phyloP scores from a whole-genome alignment of 2,329 filamentous ascomycete species.

The Talaromyces sp. region DNA sequence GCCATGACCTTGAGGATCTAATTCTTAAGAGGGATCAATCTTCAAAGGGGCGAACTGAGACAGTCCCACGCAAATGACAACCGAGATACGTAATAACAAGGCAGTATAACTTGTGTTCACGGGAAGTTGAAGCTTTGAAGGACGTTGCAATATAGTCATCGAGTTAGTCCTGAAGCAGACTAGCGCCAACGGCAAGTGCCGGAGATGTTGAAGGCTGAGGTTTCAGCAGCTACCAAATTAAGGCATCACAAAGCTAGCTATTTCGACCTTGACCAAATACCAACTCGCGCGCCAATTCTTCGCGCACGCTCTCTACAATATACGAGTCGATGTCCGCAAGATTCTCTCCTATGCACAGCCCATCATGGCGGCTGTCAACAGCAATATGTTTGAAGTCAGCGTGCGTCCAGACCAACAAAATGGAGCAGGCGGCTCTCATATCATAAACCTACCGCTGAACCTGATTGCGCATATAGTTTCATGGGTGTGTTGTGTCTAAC shows the following conservation, averaged over 20 bases:
- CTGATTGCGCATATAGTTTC: slow-evolving; percentile 56
- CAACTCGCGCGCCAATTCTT: background rate
- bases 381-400: slow-evolving; percentile 41
- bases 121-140: too few relatives aligned
- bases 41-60: too few relatives aligned
- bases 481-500: slow-evolving; percentile 41
- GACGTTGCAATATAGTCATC: background rate
- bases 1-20: background rate
- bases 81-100: too few relatives aligned
- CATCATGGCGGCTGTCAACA: slow-evolving; percentile 42
- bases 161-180: background rate
- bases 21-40: background rate
- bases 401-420: slow-evolving; percentile 30
- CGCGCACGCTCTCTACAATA: background rate
- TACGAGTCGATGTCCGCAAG: slow-evolving; percentile 27
- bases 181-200: background rate
- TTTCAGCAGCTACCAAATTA: background rate
- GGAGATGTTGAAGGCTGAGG: background rate
- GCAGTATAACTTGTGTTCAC: too few relatives aligned
- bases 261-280: background rate
- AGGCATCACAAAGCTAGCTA: background rate
- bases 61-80: too few relatives aligned
- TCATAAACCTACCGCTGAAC: slow-evolving; percentile 53
- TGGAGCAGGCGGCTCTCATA: slow-evolving; percentile 23
- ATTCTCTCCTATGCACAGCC: slow-evolving; percentile 26